These are phyloP conservation scores for Lachnellula cervina DNA, from an alignment of 2,329 filamentous ascomycete genomes.

Conservation along the genomic window DNA sequence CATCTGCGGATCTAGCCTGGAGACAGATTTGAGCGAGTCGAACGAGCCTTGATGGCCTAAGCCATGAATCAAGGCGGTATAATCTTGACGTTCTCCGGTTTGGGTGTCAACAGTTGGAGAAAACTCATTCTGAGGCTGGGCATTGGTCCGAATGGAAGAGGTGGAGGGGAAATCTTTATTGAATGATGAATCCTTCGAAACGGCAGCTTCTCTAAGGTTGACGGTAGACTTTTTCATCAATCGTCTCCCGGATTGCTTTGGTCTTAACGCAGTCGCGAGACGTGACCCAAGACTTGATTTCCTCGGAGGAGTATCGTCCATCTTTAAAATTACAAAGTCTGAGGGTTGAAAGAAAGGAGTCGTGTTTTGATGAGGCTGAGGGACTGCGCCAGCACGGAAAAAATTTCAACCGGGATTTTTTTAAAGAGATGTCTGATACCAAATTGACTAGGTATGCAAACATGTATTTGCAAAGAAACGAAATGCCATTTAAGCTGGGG, in stretches of 20 bases:
- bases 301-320: not conserved
- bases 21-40: conserved; percentile 18
- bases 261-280: conserved; percentile 7
- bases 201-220: not conserved
- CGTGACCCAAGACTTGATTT: conserved; percentile 8
- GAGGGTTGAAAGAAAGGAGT: not conserved
- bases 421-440: no score
- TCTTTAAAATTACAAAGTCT: not conserved
- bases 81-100: conserved; percentile 29
- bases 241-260: not conserved
- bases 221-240: not conserved
- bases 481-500: no score
- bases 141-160: not conserved
- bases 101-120: conserved; percentile 20
- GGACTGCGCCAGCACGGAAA: no score
- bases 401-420: no score
- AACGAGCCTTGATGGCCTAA: conserved; percentile 28
- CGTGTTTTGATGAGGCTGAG: not conserved
- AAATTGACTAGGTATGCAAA: no score
- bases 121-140: not conserved
- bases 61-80: conserved; percentile 30
- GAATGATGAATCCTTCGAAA: conserved; percentile 1
- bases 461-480: no score
- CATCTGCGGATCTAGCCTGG: not conserved
- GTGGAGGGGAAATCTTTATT: not conserved